Base-by-base conservation (phyloP, 2,329 filamentous ascomycete species). In the Chalaropsis thielavioides region DNA sequence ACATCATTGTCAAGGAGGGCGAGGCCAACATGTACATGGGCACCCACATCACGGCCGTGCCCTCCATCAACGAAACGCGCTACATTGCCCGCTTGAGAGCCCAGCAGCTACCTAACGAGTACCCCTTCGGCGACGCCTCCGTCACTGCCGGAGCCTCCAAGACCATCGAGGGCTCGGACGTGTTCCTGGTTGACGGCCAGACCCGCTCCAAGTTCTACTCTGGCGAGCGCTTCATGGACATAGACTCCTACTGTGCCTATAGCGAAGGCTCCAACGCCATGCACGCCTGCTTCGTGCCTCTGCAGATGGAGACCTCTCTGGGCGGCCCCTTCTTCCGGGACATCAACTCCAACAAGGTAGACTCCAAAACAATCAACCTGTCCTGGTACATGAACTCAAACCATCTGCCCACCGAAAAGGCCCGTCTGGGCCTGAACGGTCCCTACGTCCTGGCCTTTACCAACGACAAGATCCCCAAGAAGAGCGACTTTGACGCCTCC, bases 141-240 rank as follows among this genome's bases (percentile, higher is more conserved):
- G 83, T 78, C 27, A 86, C 82, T 0, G 74, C 73, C 1, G 79
- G 78, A 35, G 78, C 78, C 38, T 76, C 75, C 10, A 76, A 80
- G 1, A 72, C 75, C 3, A 76, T 87, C 62, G 85, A 87, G 71
- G 84, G 79, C 51, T 80, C 77, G 0, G 81, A 83, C 66, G 80
- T 83, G 65, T 88, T 80, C 70, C 67, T 83, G 8, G 82, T 88
- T 56, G 73, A 76, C 68, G 81, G 83, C 24, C 76, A 88, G 71
- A 88, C 85, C 0, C 80, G 85, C 46, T 84, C 81, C 73, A 88
- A 88, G 72, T 88, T 88, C 76, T 88, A 85, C 75, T 86, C 83
- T 1, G 84, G 81, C 66, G 77, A 85, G 68, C 79, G 84, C n/a
- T 88, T 86, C 73, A 87, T 88, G 70, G 85, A 88, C 71, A 84